Evolutionary conservation across 805 yeast species (phyloP), one percentile per base, ranked within the genome.

Genomic region (Pichia cabralensis): DNA sequence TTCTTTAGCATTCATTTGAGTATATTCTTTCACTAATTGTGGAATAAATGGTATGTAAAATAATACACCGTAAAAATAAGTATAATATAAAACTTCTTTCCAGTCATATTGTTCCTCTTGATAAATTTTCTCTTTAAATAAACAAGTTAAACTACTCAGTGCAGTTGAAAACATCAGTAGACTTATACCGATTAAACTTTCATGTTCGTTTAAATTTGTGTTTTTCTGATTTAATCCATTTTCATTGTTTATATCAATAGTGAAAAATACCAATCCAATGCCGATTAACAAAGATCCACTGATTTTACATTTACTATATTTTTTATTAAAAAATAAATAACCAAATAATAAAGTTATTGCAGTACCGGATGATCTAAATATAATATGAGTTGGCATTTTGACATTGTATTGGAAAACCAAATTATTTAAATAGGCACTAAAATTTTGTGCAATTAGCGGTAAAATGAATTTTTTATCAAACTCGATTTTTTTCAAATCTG

Each of bases 321-420:
- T 49, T 47, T 66, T 75, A 6, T 53, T 52, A 29, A 71, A 74
- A 9, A 65, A 37, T 6, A 64, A 31, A 43, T 52, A 55, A 3
- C 88, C 84, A 4, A 76, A 53, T 0, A 66, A 21, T 75, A 81
- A 68, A 0, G 81, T 73, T 13, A 76, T 53, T 6, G 75, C 71
- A 0, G 82, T 70, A 1, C 81, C 74, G 6, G 78, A 67, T 10
- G 84, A 76, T 33, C 86, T 53, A 44, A 79, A 62, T 7, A 79
- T 68, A 18, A 78, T 78, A 48, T 80, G 85, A 19, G 77, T 52
- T 0, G 88, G 84, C 15, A 80, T 68, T 3, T 80, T 68, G 19
- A 81, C 61, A 24, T 73, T 63, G 50, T 58, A 75, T 13, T 58
- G 62, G 57, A 76, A 74, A 0, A 69, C 85, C 33, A 55, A 49